phyloP scores from a whole-genome alignment of 106 monocot genomes.

The Dioscorea alata region DNA sequence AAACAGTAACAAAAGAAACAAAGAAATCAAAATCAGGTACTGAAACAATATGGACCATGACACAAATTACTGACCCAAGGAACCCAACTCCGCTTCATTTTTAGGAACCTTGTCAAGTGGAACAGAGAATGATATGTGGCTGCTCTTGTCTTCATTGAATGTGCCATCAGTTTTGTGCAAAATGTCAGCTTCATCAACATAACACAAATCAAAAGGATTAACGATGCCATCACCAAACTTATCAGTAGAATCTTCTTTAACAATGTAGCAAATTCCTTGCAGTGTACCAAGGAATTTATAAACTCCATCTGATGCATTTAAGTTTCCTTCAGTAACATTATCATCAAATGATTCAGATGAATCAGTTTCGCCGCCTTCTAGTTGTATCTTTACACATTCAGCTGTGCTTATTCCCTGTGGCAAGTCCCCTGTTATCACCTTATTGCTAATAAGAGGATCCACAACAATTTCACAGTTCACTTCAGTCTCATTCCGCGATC shows the following conservation, averaged over 20 bases:
- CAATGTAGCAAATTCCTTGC: constrained; percentile 7
- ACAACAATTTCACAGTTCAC: too few species aligned
- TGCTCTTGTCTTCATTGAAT: background rate
- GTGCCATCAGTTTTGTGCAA: background rate
- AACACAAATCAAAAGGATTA: constrained; percentile 1
- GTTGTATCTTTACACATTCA: background rate
- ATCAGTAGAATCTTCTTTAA: background rate
- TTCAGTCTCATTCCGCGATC: too few species aligned
- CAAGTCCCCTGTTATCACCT: background rate
- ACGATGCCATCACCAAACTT: background rate
- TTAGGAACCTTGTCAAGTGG: background rate
- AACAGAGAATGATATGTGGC: background rate
- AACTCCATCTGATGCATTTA: background rate
- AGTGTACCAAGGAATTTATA: constrained; percentile 1
- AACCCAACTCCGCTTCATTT: background rate
- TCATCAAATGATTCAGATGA: background rate
- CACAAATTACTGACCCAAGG: too few species aligned
- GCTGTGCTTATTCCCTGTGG: background rate
- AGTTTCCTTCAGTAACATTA: background rate
- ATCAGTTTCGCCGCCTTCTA: background rate
- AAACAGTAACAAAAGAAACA: too few species aligned
- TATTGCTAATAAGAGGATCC: background rate
- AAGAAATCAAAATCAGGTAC: too few species aligned
- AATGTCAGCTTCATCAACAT: background rate
- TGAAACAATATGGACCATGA: too few species aligned